phyloP scores from a whole-genome alignment of 805 yeast genomes.

The Jamesozyma piceae region DNA sequence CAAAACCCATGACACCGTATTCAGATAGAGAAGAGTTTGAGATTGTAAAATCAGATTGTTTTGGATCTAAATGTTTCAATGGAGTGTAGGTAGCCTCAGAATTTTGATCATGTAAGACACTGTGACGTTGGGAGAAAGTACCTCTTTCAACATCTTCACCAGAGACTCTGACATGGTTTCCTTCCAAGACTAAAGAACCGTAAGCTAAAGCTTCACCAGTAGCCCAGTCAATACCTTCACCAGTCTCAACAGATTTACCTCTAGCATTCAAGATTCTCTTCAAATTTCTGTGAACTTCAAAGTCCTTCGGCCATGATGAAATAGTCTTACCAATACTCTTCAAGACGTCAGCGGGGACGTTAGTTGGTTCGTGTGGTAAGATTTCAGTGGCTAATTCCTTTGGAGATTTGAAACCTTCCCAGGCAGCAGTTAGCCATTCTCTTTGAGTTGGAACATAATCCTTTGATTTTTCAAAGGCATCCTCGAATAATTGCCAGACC shows the following conservation, averaged over 20 bases:
- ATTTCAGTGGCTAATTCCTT: constrained; percentile 92
- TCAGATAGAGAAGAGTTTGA: constrained; percentile 94
- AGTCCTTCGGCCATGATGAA: constrained; percentile 77
- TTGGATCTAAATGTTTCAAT: constrained; percentile 64
- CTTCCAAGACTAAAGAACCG: constrained; percentile 86
- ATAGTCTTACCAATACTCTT: constrained; percentile 70
- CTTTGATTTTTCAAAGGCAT: constrained; percentile 77
- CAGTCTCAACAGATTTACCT: constrained; percentile 75
- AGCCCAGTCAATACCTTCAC: constrained; percentile 97
- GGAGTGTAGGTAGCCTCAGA: constrained; percentile 81
- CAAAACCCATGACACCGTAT: constrained; percentile 98
- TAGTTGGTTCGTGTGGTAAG: constrained; percentile 93
- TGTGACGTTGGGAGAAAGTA: constrained; percentile 98
- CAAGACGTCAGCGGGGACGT: constrained; percentile 60
- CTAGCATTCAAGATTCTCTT: constrained; percentile 87
- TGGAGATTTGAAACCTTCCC: constrained; percentile 98
- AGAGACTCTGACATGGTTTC: constrained; percentile 91
- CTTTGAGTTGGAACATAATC: constrained; percentile 84
- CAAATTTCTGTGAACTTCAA: constrained; percentile 88
- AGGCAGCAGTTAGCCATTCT: constrained; percentile 97
- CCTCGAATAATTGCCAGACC: constrained; percentile 94
- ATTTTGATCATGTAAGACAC: constrained; percentile 92
- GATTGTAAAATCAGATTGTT: constrained; percentile 79
- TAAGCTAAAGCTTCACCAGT: constrained; percentile 99
- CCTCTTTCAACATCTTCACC: constrained; percentile 99